Evolutionary conservation across 73 alveolate species (phyloP).

Genomic region (Paramecium tetraurelia): DNA sequence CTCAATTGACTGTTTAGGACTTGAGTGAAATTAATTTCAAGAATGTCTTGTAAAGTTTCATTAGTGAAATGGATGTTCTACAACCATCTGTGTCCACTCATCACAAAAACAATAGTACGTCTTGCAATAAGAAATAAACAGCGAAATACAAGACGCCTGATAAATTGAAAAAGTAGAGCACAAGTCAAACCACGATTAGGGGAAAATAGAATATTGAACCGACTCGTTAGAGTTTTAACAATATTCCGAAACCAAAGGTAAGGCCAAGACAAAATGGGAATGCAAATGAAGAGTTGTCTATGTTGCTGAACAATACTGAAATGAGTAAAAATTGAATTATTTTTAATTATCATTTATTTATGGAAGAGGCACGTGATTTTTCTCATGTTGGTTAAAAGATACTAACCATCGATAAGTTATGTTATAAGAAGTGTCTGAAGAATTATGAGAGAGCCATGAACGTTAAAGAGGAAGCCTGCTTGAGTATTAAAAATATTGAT

Average conservation of each 20-base stretch:
- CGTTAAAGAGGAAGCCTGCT: constrained; percentile 12
- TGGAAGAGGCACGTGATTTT: not conserved
- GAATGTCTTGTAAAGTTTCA: not conserved
- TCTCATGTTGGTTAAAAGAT: not conserved
- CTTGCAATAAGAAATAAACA: not conserved
- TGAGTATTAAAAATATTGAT: not conserved
- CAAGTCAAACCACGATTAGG: not conserved
- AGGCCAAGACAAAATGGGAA: not conserved
- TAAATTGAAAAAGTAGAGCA: not conserved
- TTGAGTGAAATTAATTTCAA: constrained; percentile 20
- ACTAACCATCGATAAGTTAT: not conserved
- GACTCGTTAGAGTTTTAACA: not conserved
- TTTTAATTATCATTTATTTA: constrained; percentile 12
- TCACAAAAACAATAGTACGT: constrained; percentile 2
- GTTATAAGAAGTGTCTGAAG: constrained; percentile 12
- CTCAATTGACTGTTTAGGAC: not conserved
- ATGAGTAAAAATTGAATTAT: constrained; percentile 14
- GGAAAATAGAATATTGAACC: constrained; percentile 20
- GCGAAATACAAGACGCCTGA: constrained; percentile 37
- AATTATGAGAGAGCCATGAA: constrained; percentile 7
- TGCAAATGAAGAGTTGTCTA: not conserved
- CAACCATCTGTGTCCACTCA: not conserved
- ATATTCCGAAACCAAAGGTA: constrained; percentile 15
- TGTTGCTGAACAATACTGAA: not conserved
- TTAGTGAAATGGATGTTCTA: constrained; percentile 5